phyloP scores from a whole-genome alignment of 2,329 filamentous ascomycete genomes.

The Scytalidium lignicola region DNA sequence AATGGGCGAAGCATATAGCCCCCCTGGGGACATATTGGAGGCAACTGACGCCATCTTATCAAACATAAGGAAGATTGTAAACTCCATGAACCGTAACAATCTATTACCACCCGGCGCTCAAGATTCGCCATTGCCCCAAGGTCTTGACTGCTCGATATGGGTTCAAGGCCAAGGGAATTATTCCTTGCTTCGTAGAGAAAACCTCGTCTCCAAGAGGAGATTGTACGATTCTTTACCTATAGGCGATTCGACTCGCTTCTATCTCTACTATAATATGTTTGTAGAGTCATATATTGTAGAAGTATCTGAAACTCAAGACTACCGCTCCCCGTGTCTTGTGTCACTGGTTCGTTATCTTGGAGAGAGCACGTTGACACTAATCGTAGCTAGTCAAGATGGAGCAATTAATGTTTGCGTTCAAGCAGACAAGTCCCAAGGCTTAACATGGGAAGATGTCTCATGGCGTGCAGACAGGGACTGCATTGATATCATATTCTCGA shows the following conservation, averaged over 20 bases:
- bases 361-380: slow-evolving; percentile 65
- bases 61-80: slow-evolving; percentile 66
- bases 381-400: slow-evolving; percentile 75
- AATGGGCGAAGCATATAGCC: slow-evolving; percentile 14
- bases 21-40: slow-evolving; percentile 32
- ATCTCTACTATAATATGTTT: slow-evolving; percentile 74
- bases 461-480: slow-evolving; percentile 67
- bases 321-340: slow-evolving; percentile 68
- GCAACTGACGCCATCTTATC: slow-evolving; percentile 51
- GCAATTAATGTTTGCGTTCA: slow-evolving; percentile 71
- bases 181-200: slow-evolving; percentile 33
- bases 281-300: slow-evolving; percentile 73
- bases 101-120: slow-evolving; percentile 64
- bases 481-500: slow-evolving; percentile 65
- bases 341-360: slow-evolving; percentile 67
- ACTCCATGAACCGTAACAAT: slow-evolving; percentile 80
- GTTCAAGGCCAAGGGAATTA: slow-evolving; percentile 51
- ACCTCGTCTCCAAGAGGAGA: slow-evolving; percentile 29
- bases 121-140: slow-evolving; percentile 65
- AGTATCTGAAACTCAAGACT: slow-evolving; percentile 60
- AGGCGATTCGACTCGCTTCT: slow-evolving; percentile 67
- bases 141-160: slow-evolving; percentile 79
- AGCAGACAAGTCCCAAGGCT: slow-evolving; percentile 59
- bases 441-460: slow-evolving; percentile 75
- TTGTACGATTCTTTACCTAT: slow-evolving; percentile 67